Evolutionary conservation across 148 eudicot species (phyloP), one percentile per base, ranked within the genome.

Genomic region (Talinum fruticosum): DNA sequence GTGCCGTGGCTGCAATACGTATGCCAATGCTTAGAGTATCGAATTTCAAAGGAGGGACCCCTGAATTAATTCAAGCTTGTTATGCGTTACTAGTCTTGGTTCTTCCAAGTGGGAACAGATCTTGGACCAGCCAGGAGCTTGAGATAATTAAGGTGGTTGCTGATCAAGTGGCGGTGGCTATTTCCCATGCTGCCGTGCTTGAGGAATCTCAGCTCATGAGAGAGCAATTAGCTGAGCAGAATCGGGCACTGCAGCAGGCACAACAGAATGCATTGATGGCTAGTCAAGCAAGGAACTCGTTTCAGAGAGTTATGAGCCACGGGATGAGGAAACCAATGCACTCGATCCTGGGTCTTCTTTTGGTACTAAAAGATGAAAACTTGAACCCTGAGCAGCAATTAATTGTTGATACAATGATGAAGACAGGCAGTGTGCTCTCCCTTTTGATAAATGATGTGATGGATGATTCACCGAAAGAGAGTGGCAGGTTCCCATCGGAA

Each of bases 101-200:
- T 78, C 89, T 88, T 65, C 97, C 94, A 2, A 51, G 78, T 23
- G 89, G 86, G 19, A 80, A 75, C 12, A 75, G 97, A 79, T 79
- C 77, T 8, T 94, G 97, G 95, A 80, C 87, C 26, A 69, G 67
- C n/a, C 87, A 84, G 24, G 98, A 93, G 69, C 86, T 93, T 35
- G 98, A 91, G 85, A 91, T 93, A 65, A 84, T 93, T 30, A 75
- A 78, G 68, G 98, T 87, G 57, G 94, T 92, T 73, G 97, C 98
- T 16, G 98, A 91, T 83, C 98, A 93, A 77, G 98, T 94, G 47
- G 97, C 98, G 21, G 97, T 92, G 72, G 98, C 98, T 24, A 82
- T 94, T 64, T 94, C 98, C 23, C 98, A 94, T 62, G 98, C 98
- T 66, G 85, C 97, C 15, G 85, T 94, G 12, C 85, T 94, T 1